Percentiles rank a stretch among this genome's conserved stretches.
Evolutionary conservation across 116 monocot species (phyloP).

Genomic region (Zostera marina): DNA sequence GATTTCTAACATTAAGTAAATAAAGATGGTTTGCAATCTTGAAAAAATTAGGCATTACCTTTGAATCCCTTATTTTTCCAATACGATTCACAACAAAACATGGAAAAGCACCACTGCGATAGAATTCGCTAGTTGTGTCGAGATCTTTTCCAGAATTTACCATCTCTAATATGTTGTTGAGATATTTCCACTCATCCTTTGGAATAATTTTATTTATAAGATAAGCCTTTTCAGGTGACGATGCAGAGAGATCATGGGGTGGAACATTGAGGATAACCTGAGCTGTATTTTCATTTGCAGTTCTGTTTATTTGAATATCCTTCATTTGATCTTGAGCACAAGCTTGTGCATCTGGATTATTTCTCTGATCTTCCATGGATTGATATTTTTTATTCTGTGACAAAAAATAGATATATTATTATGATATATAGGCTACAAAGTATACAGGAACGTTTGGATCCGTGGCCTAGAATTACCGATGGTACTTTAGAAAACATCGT

Average conservation of each 20-base stretch:
- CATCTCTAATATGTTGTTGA: slow-evolving; percentile 40
- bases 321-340: slow-evolving; percentile 15
- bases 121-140: slow-evolving; percentile 2
- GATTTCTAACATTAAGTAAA: neutral
- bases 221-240: slow-evolving; percentile 54
- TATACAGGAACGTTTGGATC: neutral
- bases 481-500: no score
- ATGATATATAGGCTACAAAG: neutral
- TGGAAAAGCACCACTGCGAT: slow-evolving; percentile 10
- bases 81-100: slow-evolving; percentile 18
- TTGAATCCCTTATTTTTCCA: slow-evolving; percentile 6
- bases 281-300: slow-evolving; percentile 16
- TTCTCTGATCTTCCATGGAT: slow-evolving; percentile 17
- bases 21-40: neutral
- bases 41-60: slow-evolving; percentile 3
- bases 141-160: slow-evolving; percentile 5
- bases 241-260: slow-evolving; percentile 55
- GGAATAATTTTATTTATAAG: slow-evolving; percentile 58
- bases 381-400: slow-evolving; percentile 24
- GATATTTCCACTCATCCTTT: slow-evolving; percentile 32
- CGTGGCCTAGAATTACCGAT: no score
- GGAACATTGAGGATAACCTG: slow-evolving; percentile 40
- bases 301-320: slow-evolving; percentile 19
- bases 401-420: neutral
- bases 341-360: slow-evolving; percentile 24